Evolutionary conservation across 2,329 filamentous ascomycete genomes (phyloP), one percentile per base, ranked within the genome.

Genomic region (Gyromitra esculenta): DNA sequence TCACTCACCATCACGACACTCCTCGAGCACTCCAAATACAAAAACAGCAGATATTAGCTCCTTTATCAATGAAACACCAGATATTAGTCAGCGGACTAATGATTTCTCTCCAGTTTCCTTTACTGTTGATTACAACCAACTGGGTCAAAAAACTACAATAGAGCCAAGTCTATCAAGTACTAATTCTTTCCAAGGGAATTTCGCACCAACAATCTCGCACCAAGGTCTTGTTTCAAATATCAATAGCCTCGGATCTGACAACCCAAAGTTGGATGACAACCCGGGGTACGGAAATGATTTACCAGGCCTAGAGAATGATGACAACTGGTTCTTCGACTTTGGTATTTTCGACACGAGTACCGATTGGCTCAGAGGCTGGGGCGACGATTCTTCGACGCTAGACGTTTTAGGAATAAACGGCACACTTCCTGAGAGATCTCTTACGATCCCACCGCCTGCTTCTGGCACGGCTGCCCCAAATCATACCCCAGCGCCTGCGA

Each of bases 331-430:
- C 45, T 78, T 79, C 54, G 77, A 79, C 21, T 69, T 73, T 66
- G 71, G 63, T 18, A 77, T 79, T 9, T 78, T 79, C 39, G 79
- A 79, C 18, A 79, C 74, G 6, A 74, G 57, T 59, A 79, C 79
- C 21, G 79, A 79, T 59, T 79, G 79, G 79, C 54, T 79, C 21
- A 75, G 79, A 64, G 78, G 77, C 37, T 79, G 79, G 76, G 79
- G 79, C 13, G 72, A 75, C 25, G 65, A 74, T 59, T 75, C 72
- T 41, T 75, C 72, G 11, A 70, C 41, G 1, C 13, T 70, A 25
- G 52, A 77, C 66, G 31, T 72, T 52, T 11, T 48, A 31, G 63
- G 69, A 35, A 54, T 77, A 41, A 63, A 31, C 11, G 15, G 60
- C 31, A 35, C 69, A 31, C 59, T 71, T 25, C 45, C 72, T n/a